Evolutionary conservation across 2,329 filamentous ascomycete genomes (phyloP).

Genomic region (Nannizziopsis arthrosporioides): DNA sequence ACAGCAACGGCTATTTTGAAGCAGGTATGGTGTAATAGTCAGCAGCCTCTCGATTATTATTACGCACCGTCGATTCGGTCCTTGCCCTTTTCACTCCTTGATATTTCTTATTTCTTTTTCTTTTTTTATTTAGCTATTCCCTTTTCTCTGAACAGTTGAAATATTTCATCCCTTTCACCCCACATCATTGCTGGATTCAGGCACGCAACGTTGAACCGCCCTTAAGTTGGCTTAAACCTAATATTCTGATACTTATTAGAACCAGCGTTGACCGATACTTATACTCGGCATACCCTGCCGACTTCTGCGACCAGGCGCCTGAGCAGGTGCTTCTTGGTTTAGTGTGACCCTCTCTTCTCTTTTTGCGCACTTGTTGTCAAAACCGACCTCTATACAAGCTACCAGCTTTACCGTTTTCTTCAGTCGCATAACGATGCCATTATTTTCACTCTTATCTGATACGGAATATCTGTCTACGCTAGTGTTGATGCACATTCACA

Average conservation of each 20-base stretch:
- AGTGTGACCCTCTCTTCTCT: constrained; percentile 1
- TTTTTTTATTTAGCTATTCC: neutral
- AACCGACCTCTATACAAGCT: constrained; percentile 2
- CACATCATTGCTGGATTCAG: constrained; percentile 9
- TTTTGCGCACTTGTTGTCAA: constrained; percentile 1
- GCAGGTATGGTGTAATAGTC: constrained; percentile 8
- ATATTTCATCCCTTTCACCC: constrained; percentile 6
- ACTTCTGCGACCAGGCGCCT: constrained; percentile 6
- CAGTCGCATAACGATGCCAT: neutral
- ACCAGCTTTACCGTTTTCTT: neutral
- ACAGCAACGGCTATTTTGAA: constrained; percentile 11
- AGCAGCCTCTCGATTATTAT: constrained; percentile 3
- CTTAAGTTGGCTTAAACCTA: constrained; percentile 10
- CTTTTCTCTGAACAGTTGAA: neutral
- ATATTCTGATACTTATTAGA: constrained; percentile 4
- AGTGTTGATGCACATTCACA: neutral
- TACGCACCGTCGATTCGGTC: constrained; percentile 1
- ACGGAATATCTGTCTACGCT: neutral
- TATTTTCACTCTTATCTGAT: neutral
- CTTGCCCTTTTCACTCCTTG: neutral
- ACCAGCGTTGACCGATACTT: constrained; percentile 7
- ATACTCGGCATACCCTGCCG: constrained; percentile 10
- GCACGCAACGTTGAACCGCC: constrained; percentile 6
- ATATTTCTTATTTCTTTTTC: constrained; percentile 1
- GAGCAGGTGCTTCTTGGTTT: constrained; percentile 5